Base-by-base conservation (phyloP, 2,329 filamentous ascomycete species). In the Arthrinium puccinioides region DNA sequence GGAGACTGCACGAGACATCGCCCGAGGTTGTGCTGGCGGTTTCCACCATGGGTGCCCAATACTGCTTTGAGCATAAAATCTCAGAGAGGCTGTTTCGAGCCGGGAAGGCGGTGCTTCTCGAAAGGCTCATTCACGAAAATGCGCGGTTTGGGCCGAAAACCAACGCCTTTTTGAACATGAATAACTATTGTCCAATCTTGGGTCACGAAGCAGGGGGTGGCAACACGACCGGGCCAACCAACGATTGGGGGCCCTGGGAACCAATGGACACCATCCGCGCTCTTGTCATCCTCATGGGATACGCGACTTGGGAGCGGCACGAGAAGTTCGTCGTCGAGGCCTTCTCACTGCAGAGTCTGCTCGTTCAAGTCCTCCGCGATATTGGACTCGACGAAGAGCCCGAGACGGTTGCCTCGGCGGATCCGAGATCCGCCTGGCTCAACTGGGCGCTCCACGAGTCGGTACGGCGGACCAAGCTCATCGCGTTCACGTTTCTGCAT, bases 401-500 rank as follows among this genome's bases (percentile, higher is more conserved):
- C 6, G 43, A 42, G 5, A n/a, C 34, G 2, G 27, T 37, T 3
- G n/a, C 30, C 6, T 10, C 21, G 8, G 14, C 32, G 4, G 42
- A 44, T 3, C 40, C 37, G 2, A 44, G 50, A 19, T 29, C 35
- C 3, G 33, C 40, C 2, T 63, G 60, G 60, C 37, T 49, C 2
- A 40, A 43, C 1, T 63, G 61, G 61, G 44, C 53, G 0, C 46
- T 39, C 3, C 47, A 54, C 19, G 60, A 63, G 35, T 60, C 59
- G 1, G 23, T 39, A 3, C 51, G 61, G 3, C 49, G 61, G 6
- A 47, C 60, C 0, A 63, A 62, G 30, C 49, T 63, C 3, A 60
- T 62, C 4, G 56, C 59, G 0, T 63, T 63, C 21, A 58, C 57
- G 0, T 63, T 63, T 35, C 47, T 62, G 4, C 59, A 63, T 32